A percentile compares a stretch with the other conserved stretches of the same genome.
phyloP scores from a whole-genome alignment of 1,284 basidiomycete genomes.

The Austroboletus novae-zelandiae region DNA sequence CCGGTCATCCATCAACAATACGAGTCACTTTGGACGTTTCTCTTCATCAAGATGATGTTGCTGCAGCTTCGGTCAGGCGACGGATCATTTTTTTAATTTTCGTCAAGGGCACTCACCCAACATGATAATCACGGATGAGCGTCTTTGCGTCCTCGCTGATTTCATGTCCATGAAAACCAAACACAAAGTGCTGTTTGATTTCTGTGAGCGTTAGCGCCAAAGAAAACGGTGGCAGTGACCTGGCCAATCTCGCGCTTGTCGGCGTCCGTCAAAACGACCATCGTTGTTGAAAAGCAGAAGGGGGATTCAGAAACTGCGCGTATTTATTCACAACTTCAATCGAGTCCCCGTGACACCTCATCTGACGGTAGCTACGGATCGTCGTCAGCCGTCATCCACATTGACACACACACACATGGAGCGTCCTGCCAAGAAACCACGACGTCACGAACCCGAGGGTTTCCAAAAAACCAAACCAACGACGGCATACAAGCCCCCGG shows the following conservation, averaged over 20 bases:
- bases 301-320: too few relatives aligned
- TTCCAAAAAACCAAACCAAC: slow-evolving; percentile 25
- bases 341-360: too few relatives aligned
- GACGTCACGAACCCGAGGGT: slow-evolving; percentile 30
- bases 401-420: slow-evolving; percentile 15
- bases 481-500: slow-evolving; percentile 28
- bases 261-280: slow-evolving; percentile 35
- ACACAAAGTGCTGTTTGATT: slow-evolving; percentile 57
- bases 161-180: slow-evolving; percentile 62
- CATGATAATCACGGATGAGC: slow-evolving; percentile 59
- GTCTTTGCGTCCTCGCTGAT: slow-evolving; percentile 51
- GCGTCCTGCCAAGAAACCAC: slow-evolving; percentile 23
- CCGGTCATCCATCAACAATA: background rate
- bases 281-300: background rate
- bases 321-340: too few relatives aligned
- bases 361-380: too few relatives aligned
- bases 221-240: slow-evolving; percentile 29
- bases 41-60: slow-evolving; percentile 65
- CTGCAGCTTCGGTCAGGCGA: slow-evolving; percentile 19
- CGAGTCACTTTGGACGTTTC: slow-evolving; percentile 54
- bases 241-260: slow-evolving; percentile 53
- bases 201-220: background rate
- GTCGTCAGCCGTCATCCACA: too few relatives aligned
- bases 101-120: slow-evolving; percentile 41
- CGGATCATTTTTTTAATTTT: too few relatives aligned